Evolutionary conservation across 495 filamentous ascomycete genomes (phyloP).

Genomic region (Tuber microsphaerosporum): DNA sequence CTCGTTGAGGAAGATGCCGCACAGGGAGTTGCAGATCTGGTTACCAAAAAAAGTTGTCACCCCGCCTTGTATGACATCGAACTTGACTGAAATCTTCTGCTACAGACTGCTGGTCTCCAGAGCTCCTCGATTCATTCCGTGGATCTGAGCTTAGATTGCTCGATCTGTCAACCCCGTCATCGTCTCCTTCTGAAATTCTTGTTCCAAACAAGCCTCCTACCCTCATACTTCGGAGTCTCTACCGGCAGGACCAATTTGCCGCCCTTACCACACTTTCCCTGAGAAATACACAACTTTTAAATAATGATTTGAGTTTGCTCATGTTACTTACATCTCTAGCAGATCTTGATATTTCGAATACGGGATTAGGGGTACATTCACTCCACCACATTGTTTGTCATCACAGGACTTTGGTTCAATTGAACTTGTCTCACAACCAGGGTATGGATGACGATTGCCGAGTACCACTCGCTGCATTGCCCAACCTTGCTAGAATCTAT

Average conservation of each 20-base stretch:
- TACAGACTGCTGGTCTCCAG: conserved; percentile 32
- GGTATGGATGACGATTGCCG: conserved; percentile 40
- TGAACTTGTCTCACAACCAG: conserved; percentile 39
- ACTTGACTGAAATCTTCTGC: conserved; percentile 14
- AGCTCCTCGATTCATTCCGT: conserved; percentile 27
- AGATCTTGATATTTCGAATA: conserved; percentile 33
- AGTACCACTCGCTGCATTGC: conserved; percentile 37
- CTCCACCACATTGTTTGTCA: conserved; percentile 39
- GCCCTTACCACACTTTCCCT: conserved; percentile 30
- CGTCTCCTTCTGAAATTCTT: conserved; percentile 11
- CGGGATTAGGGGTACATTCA: conserved; percentile 31
- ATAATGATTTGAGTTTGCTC: conserved; percentile 36
- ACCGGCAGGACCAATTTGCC: conserved; percentile 28
- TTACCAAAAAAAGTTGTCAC: conserved; percentile 26
- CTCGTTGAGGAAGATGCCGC: conserved; percentile 20
- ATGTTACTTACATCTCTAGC: conserved; percentile 33
- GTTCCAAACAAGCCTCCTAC: conserved; percentile 18
- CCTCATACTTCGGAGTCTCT: conserved; percentile 28
- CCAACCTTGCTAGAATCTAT: conserved; percentile 33
- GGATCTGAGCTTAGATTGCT: conserved; percentile 29
- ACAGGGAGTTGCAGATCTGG: conserved; percentile 33
- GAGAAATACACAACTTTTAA: conserved; percentile 26
- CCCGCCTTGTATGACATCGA: background rate
- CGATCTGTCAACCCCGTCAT: conserved; percentile 31
- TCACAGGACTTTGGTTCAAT: conserved; percentile 27